Evolutionary conservation across 2,329 filamentous ascomycete species (phyloP).

Genomic region (Penicillium sp.): DNA sequence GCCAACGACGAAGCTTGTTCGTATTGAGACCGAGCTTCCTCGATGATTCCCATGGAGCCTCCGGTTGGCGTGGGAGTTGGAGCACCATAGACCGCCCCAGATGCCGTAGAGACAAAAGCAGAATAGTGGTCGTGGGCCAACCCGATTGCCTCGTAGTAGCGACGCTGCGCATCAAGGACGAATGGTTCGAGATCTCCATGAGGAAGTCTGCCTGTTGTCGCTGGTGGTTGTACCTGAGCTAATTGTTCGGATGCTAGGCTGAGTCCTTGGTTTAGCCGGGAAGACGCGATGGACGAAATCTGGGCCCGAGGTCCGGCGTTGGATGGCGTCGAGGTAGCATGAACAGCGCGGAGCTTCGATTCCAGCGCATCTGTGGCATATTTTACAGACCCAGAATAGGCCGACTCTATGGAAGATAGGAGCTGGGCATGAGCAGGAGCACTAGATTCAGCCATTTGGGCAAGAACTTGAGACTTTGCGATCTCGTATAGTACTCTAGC

Average conservation of each 20-base stretch:
- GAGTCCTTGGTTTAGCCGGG: slow-evolving; percentile 67
- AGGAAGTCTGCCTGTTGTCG: slow-evolving; percentile 61
- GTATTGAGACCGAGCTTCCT: slow-evolving; percentile 37
- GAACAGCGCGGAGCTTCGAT: slow-evolving; percentile 35
- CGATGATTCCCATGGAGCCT: slow-evolving; percentile 34
- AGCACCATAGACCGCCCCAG: slow-evolving; percentile 64
- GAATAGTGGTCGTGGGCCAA: slow-evolving; percentile 76
- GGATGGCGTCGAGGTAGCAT: slow-evolving; percentile 49
- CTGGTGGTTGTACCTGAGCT: slow-evolving; percentile 62
- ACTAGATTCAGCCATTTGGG: slow-evolving; percentile 67
- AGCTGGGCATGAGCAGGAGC: slow-evolving; percentile 41
- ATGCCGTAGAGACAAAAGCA: slow-evolving; percentile 69
- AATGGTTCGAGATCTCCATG: slow-evolving; percentile 48
- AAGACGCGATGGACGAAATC: slow-evolving; percentile 66
- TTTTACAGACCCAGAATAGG: slow-evolving; percentile 21
- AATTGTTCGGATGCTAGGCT: slow-evolving; percentile 69
- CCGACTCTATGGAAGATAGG: slow-evolving; percentile 28
- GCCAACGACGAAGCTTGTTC: slow-evolving; percentile 37
- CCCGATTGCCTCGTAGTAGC: slow-evolving; percentile 76
- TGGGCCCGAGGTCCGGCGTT: slow-evolving; percentile 50
- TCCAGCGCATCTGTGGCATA: slow-evolving; percentile 21
- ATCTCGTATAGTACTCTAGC: slow-evolving; percentile 68
- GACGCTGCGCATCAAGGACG: slow-evolving; percentile 59
- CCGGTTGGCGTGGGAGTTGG: slow-evolving; percentile 47
- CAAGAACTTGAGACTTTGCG: slow-evolving; percentile 66